Evolutionary conservation across 2,329 filamentous ascomycete species (phyloP), one percentile per base, ranked within the genome.

Genomic region (Colletotrichum camelliae): DNA sequence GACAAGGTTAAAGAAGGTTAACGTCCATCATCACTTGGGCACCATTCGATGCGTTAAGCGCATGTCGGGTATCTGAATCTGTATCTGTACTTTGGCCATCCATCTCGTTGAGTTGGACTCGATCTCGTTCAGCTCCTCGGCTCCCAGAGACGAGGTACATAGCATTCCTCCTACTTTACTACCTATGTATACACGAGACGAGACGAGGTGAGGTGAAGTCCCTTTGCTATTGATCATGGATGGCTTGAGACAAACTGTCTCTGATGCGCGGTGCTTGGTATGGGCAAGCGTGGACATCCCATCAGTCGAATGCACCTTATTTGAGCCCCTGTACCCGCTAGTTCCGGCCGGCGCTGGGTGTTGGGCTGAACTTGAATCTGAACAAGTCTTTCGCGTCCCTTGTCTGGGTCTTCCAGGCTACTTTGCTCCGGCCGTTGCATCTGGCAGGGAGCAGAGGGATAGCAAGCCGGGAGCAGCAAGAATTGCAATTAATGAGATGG

Each of bases 271-370:
- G 33, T 75, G 73, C 64, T 73, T 68, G 64, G 69, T 73, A 37
- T 68, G 70, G 58, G 27, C 70, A 69, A 65, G 64, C 62, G 69
- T 72, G 73, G 69, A n/a, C 35, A 68, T 70, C 73, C 73, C 73
- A 43, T 68, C 48, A 29, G 33, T 68, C 58, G 33, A 24, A 43
- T 70, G 70, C 64, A 75, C 70, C 73, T 73, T 75, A 75, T 73
- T 68, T 67, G 68, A 67, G 72, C 68, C 72, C 68, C 29, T 55
- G 66, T 66, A 67, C 39, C 39, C 62, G 68, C 31, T 74, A 74
- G 72, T 37, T 62, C 72, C 61, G 72, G 29, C 18, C 57, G 57
- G 18, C 31, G 29, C 13, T 61, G 27, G 16, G 27, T 35, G 57
- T 60, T 18, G 27, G 57, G 21, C 57, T 18, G 27, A 31, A 18